phyloP scores from a whole-genome alignment of 2,329 filamentous ascomycete genomes.

The Ophiostoma fasciatum region DNA sequence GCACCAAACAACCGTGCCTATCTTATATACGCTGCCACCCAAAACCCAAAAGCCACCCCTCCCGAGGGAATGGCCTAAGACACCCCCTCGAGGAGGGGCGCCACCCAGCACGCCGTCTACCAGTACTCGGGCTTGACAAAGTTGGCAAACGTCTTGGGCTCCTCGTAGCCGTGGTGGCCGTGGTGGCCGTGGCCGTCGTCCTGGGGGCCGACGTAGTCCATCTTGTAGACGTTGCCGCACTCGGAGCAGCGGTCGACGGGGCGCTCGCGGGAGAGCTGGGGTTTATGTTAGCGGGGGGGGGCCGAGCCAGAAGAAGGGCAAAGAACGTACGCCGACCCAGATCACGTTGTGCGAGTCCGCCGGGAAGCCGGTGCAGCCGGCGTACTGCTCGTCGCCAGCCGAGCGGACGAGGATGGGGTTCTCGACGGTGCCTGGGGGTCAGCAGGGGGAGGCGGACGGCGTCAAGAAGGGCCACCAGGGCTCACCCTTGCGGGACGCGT shows the following conservation, averaged over 20 bases:
- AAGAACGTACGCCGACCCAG: slow-evolving; percentile 68
- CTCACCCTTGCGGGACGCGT: slow-evolving; percentile 71
- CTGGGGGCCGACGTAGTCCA: slow-evolving; percentile 82
- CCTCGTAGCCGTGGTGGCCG: slow-evolving; percentile 48
- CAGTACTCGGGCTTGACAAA: slow-evolving; percentile 91
- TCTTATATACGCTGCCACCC: too few relatives aligned
- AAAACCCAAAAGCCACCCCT: too few relatives aligned
- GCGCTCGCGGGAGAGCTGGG: slow-evolving; percentile 69
- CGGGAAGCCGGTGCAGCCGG: slow-evolving; percentile 87
- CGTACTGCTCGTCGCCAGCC: slow-evolving; percentile 90
- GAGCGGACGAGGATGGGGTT: slow-evolving; percentile 85
- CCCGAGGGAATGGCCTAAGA: too few relatives aligned
- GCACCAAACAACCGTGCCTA: too few relatives aligned
- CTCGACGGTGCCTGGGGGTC: slow-evolving; percentile 59
- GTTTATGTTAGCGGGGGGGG: background rate
- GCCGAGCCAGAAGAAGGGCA: background rate
- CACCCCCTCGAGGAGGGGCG: slow-evolving; percentile 15
- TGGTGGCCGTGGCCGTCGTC: slow-evolving; percentile 51
- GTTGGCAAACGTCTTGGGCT: slow-evolving; percentile 95
- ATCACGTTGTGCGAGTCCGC: slow-evolving; percentile 80
- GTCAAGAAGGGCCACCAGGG: background rate
- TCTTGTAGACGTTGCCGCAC: slow-evolving; percentile 94
- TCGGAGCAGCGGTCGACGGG: slow-evolving; percentile 91
- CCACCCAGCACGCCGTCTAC: slow-evolving; percentile 31
- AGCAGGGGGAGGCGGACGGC: background rate